Evolutionary conservation across 805 yeast species (phyloP).

Genomic region (Candida odintsovae): DNA sequence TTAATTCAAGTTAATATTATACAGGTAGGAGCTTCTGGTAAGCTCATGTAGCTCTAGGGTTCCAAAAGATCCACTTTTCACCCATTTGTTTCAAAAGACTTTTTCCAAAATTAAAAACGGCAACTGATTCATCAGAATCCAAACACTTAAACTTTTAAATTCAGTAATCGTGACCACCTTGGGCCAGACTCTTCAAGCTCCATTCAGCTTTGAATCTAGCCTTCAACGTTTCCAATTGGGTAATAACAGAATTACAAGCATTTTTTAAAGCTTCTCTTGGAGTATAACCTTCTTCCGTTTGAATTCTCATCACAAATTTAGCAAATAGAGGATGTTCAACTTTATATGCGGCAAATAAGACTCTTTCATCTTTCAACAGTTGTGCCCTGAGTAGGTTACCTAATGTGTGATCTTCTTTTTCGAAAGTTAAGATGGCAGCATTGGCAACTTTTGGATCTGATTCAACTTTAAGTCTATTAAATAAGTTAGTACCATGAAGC

Average conservation of each 20-base stretch:
- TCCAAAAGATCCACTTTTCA: neutral
- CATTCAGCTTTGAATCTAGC: conserved; percentile 87
- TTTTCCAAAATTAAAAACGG: neutral
- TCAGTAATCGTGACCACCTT: conserved; percentile 22
- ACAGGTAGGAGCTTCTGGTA: neutral
- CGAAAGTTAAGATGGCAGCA: conserved; percentile 87
- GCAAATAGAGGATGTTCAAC: conserved; percentile 98
- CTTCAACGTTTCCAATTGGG: conserved; percentile 67
- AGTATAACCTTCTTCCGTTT: conserved; percentile 90
- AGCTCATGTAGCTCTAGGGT: neutral
- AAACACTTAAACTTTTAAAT: neutral
- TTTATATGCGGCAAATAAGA: conserved; percentile 95
- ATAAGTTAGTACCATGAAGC: too few species aligned
- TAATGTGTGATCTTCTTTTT: conserved; percentile 95
- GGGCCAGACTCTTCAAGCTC: conserved; percentile 76
- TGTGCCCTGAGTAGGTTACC: conserved; percentile 88
- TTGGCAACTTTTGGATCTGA: conserved; percentile 96
- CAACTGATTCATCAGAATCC: neutral
- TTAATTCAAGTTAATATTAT: neutral
- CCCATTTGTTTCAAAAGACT: neutral
- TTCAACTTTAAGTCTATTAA: conserved; percentile 61
- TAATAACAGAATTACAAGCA: conserved; percentile 81
- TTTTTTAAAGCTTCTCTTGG: conserved; percentile 87
- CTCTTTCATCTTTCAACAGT: conserved; percentile 77
- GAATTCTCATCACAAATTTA: conserved; percentile 87